Percentiles rank a stretch among this genome's conserved stretches.
These are phyloP conservation scores for Chlamydomonas sp. DNA, from an alignment of 139 green algal species.

Conservation along the genomic window DNA sequence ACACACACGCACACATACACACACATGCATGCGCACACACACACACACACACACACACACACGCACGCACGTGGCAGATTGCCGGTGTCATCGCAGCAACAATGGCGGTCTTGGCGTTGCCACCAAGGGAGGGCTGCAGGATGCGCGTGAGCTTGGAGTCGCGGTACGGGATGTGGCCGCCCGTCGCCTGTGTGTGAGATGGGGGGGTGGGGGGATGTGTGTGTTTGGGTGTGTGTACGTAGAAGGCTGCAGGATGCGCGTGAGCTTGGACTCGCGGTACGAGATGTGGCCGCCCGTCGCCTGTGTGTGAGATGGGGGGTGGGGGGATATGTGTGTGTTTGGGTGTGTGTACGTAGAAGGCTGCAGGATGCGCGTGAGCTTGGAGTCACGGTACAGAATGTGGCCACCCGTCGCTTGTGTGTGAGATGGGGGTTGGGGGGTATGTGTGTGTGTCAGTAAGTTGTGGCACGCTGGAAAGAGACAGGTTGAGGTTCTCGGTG, in stretches of 20 bases:
- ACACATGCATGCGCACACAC: too few species aligned
- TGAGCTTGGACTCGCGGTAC: slow-evolving; percentile 88
- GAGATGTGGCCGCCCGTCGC: slow-evolving; percentile 57
- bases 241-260: slow-evolving; percentile 73
- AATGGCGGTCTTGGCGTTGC: slow-evolving; percentile 93
- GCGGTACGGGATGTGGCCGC: slow-evolving; percentile 62
- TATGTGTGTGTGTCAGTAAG: too few species aligned
- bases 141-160: slow-evolving; percentile 90
- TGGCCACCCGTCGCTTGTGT: slow-evolving; percentile 28
- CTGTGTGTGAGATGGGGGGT: neutral
- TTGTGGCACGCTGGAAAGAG: too few species aligned
- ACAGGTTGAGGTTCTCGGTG: too few species aligned
- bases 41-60: too few species aligned
- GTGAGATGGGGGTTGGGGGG: too few species aligned
- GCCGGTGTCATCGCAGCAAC: slow-evolving; percentile 90
- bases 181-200: too few species aligned
- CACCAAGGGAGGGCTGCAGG: slow-evolving; percentile 79
- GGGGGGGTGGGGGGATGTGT: too few species aligned
- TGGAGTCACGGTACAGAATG: slow-evolving; percentile 77
- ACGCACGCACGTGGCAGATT: slow-evolving; percentile 45
- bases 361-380: slow-evolving; percentile 87
- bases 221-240: slow-evolving; percentile 17
- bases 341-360: slow-evolving; percentile 88
- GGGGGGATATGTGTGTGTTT: slow-evolving; percentile 66
- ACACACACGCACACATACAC: too few species aligned